phyloP scores from a whole-genome alignment of 2,329 filamentous ascomycete species.

The Calonectria pauciramosa region DNA sequence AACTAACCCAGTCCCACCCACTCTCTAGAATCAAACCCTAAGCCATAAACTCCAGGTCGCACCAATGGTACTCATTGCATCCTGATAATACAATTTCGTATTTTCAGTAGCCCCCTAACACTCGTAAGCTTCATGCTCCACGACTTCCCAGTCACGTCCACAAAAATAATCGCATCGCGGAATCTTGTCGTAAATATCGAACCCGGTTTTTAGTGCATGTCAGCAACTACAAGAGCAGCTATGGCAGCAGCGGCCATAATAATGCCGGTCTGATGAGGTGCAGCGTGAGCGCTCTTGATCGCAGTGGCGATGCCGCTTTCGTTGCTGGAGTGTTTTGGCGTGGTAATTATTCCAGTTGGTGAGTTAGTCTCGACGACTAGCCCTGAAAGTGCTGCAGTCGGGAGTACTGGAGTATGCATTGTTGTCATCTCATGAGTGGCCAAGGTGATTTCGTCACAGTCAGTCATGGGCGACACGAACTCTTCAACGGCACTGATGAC shows the following conservation, averaged over 20 bases:
- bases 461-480: not conserved
- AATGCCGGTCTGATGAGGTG: not conserved
- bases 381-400: not conserved
- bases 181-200: not conserved
- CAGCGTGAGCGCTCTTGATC: not conserved
- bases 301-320: not conserved
- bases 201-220: not conserved
- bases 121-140: not conserved
- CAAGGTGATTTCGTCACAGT: not conserved
- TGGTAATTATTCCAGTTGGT: not conserved
- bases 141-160: not conserved
- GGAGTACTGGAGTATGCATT: not conserved
- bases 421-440: not conserved
- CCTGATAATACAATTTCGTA: not conserved
- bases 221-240: not conserved
- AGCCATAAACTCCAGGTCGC: not conserved
- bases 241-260: not conserved
- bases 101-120: not conserved
- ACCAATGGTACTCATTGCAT: not conserved
- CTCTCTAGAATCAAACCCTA: not conserved
- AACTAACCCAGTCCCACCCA: not conserved
- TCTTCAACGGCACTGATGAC: no score
- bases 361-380: not conserved
- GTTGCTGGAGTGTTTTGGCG: not conserved
- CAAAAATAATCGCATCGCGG: no score